Percentiles rank a stretch among this genome's conserved stretches.
Evolutionary conservation across 805 yeast species (phyloP).

Genomic region (Hanseniaspora valbyensis): DNA sequence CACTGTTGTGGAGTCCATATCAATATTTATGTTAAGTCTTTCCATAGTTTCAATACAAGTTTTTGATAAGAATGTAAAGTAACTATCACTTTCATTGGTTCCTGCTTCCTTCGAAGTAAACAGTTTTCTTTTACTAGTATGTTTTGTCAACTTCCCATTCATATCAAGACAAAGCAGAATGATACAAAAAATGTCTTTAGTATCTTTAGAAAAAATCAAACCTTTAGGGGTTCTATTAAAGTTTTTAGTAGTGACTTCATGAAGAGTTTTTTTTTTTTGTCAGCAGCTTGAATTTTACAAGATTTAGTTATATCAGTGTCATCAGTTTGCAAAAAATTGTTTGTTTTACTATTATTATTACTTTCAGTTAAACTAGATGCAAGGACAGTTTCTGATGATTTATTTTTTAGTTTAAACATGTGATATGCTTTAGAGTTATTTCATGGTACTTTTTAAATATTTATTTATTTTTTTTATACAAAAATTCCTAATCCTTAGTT

Average conservation of each 20-base stretch:
- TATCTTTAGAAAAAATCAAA: slow-evolving; percentile 42
- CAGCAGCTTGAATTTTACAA: too few species aligned
- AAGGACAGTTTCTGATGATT: not conserved
- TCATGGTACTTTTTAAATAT: too few species aligned
- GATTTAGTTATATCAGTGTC: too few species aligned
- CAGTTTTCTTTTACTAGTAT: slow-evolving; percentile 17
- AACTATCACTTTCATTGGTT: slow-evolving; percentile 23
- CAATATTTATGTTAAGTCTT: slow-evolving; percentile 38
- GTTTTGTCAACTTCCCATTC: slow-evolving; percentile 24
- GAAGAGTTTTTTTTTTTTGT: slow-evolving; percentile 24
- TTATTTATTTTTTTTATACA: too few species aligned
- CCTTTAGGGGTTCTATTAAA: slow-evolving; percentile 46
- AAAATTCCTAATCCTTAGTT: too few species aligned
- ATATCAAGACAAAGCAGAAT: slow-evolving; percentile 37
- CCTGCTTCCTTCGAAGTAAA: slow-evolving; percentile 22
- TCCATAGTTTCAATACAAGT: slow-evolving; percentile 46
- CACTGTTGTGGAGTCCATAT: slow-evolving; percentile 41
- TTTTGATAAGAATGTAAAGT: slow-evolving; percentile 43
- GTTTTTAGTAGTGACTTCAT: slow-evolving; percentile 35
- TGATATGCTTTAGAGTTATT: too few species aligned
- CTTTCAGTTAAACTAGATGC: too few species aligned
- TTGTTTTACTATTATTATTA: too few species aligned
- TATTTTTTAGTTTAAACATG: not conserved
- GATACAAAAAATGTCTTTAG: slow-evolving; percentile 50
- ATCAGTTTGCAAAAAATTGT: too few species aligned